These are phyloP conservation scores for Verbena officinalis DNA, from an alignment of 257 asterid species.

Conservation along the genomic window DNA sequence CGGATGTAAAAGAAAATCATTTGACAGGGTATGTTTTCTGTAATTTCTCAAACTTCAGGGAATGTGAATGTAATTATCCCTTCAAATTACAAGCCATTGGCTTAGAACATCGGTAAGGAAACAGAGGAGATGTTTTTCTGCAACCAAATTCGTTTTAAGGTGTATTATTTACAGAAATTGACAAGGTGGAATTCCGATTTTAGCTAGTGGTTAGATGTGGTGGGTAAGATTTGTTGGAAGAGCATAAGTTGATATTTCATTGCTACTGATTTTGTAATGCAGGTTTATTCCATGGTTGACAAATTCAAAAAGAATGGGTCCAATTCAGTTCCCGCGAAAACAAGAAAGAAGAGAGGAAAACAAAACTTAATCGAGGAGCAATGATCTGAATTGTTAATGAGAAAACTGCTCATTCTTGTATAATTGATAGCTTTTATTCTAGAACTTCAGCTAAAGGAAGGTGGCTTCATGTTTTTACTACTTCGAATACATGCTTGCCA, in stretches of 20 bases:
- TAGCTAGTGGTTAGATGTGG: background rate
- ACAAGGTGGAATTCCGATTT: background rate
- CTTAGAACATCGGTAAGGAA: background rate
- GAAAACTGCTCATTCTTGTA: background rate
- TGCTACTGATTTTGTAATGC: slow-evolving; percentile 33
- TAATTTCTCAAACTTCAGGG: too few relatives aligned
- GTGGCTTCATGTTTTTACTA: background rate
- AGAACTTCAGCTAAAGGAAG: slow-evolving; percentile 15
- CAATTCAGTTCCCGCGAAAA: slow-evolving; percentile 36
- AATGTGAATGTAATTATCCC: too few relatives aligned
- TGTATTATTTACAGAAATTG: background rate
- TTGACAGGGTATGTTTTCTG: too few relatives aligned
- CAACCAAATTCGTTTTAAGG: slow-evolving; percentile 7
- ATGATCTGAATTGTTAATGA: slow-evolving; percentile 4
- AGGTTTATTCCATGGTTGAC: slow-evolving; percentile 84
- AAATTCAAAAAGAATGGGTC: slow-evolving; percentile 59
- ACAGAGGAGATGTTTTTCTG: background rate
- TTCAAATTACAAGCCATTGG: slow-evolving; percentile 10
- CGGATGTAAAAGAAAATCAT: too few relatives aligned
- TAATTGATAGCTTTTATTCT: background rate
- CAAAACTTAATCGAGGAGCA: slow-evolving; percentile 13
- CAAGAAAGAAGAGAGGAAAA: slow-evolving; percentile 37
- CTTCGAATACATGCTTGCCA: background rate
- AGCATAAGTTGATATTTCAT: slow-evolving; percentile 1
- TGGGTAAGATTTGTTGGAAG: slow-evolving; percentile 3